phyloP scores from a whole-genome alignment of 768 basidiomycete species.

The Russula sp. region DNA sequence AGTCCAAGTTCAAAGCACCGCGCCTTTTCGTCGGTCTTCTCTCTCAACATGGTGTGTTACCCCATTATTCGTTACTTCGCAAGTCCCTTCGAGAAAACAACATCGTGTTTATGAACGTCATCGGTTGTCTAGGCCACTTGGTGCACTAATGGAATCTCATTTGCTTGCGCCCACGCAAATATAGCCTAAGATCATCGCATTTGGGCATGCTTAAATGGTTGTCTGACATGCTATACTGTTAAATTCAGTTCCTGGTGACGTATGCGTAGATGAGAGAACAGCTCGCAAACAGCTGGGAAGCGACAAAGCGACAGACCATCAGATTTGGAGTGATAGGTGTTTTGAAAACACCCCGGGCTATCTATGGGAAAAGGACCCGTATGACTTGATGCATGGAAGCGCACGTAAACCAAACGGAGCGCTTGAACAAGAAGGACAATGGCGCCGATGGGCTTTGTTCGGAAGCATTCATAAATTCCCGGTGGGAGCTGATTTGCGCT shows the following conservation, averaged over 20 bases:
- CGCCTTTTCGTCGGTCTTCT: background rate
- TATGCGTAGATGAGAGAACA: background rate
- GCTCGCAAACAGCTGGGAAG: background rate
- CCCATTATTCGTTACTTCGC: background rate
- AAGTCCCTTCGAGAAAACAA: constrained; percentile 7
- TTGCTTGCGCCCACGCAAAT: background rate
- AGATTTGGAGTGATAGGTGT: no score
- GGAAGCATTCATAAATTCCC: background rate
- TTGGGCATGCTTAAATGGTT: background rate
- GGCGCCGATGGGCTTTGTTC: background rate
- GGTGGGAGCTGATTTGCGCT: background rate
- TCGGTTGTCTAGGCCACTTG: constrained; percentile 6
- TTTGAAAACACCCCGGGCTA: no score
- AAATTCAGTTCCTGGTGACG: background rate
- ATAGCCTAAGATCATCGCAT: background rate
- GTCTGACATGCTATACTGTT: background rate
- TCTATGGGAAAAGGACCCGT: no score
- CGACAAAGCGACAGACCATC: background rate
- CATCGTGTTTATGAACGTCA: constrained; percentile 13
- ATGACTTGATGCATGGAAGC: no score
- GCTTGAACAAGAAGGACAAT: background rate
- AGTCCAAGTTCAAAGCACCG: background rate
- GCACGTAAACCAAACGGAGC: background rate
- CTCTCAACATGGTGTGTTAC: background rate
- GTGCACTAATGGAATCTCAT: background rate